phyloP scores from a whole-genome alignment of 495 filamentous ascomycete species.

The Sordaria brevicollis region DNA sequence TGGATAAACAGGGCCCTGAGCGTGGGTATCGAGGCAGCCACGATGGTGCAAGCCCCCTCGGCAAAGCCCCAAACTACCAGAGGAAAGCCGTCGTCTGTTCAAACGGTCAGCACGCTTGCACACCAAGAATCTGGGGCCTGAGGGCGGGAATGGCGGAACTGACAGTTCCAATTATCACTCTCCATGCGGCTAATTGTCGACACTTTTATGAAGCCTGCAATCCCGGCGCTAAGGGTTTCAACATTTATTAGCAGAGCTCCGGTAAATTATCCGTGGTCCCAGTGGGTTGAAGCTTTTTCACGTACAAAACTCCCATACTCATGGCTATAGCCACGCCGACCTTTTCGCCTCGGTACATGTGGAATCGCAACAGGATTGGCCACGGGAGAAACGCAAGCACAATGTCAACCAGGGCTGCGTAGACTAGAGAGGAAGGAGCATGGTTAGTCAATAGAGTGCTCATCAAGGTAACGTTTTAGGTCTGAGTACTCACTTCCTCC shows the following conservation, averaged over 20 bases:
- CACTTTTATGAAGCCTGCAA: neutral
- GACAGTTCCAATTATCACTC: neutral
- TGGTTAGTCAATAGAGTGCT: neutral
- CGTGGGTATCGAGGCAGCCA: conserved; percentile 27
- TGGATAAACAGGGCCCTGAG: conserved; percentile 15
- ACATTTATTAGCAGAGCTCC: neutral
- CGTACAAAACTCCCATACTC: conserved; percentile 22
- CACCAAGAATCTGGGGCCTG: neutral
- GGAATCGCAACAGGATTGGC: conserved; percentile 12
- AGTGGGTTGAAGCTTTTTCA: neutral
- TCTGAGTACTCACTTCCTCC: neutral
- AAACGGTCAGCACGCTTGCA: neutral
- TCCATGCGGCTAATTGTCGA: neutral
- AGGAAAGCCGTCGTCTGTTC: conserved; percentile 17
- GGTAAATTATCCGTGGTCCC: neutral
- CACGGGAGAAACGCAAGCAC: conserved; percentile 16
- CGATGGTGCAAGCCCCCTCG: conserved; percentile 25
- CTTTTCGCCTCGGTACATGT: conserved; percentile 21
- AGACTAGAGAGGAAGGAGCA: conserved; percentile 6
- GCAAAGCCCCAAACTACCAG: conserved; percentile 22
- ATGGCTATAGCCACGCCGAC: conserved; percentile 20
- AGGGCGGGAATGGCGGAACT: neutral
- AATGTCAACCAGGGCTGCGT: conserved; percentile 17
- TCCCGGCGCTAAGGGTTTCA: neutral
- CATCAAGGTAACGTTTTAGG: neutral